Evolutionary conservation across 2,329 filamentous ascomycete genomes (phyloP).

Genomic region (Ramularia endophylla): DNA sequence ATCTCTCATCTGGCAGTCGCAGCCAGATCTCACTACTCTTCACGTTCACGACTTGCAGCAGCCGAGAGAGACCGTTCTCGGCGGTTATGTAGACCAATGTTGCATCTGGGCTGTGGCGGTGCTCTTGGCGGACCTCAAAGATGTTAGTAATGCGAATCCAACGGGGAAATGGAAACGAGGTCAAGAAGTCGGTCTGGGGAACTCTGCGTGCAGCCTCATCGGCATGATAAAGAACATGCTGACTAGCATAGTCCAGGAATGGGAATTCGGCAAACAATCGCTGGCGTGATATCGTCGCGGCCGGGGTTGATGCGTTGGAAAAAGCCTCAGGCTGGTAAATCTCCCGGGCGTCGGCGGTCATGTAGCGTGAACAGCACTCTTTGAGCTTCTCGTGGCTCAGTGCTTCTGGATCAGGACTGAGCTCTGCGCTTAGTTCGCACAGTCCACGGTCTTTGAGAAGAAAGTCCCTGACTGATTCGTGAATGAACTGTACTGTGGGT

Average conservation of each 20-base stretch:
- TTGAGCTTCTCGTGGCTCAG: slow-evolving; percentile 17
- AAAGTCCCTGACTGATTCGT: slow-evolving; percentile 48
- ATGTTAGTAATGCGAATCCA: slow-evolving; percentile 32
- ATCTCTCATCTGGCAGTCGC: slow-evolving; percentile 5
- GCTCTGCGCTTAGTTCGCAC: slow-evolving; percentile 22
- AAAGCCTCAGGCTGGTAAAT: not conserved
- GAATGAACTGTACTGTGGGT: slow-evolving; percentile 47
- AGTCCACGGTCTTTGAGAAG: slow-evolving; percentile 36
- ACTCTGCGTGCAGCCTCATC: slow-evolving; percentile 30
- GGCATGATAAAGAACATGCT: slow-evolving; percentile 38
- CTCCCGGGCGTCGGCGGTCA: slow-evolving; percentile 2
- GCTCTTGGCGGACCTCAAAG: slow-evolving; percentile 24
- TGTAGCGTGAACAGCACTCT: slow-evolving; percentile 10
- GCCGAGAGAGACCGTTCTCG: slow-evolving; percentile 18
- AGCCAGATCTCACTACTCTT: not conserved
- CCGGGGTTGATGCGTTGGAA: not conserved
- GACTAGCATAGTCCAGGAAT: slow-evolving; percentile 43
- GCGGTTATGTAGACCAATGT: slow-evolving; percentile 36
- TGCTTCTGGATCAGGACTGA: not conserved
- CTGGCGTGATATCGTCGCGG: slow-evolving; percentile 13
- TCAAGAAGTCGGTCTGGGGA: slow-evolving; percentile 30
- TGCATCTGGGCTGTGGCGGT: slow-evolving; percentile 22
- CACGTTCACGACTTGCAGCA: slow-evolving; percentile 3
- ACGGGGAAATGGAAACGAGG: slow-evolving; percentile 19
- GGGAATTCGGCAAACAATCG: slow-evolving; percentile 30